Conservation (phyloP, 2,329 filamentous ascomycete species). For the Chrysosphaeria jannelii region DNA sequence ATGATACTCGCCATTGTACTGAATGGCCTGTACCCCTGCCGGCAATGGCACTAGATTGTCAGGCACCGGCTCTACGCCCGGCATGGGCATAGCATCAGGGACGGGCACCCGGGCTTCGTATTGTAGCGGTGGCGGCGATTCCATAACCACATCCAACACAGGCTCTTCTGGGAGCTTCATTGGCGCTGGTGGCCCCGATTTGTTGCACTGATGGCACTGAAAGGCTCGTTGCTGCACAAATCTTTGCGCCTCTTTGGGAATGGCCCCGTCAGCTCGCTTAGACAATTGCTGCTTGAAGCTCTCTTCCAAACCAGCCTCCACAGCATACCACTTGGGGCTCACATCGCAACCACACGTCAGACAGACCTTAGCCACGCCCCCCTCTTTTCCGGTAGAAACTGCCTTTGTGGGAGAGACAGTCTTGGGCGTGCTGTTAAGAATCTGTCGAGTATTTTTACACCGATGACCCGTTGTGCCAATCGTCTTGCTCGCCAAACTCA, state of each 20-base stretch:
- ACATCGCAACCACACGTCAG: constrained; percentile 36
- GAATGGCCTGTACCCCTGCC: no score
- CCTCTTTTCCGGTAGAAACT: constrained; percentile 6
- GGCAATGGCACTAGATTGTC: no score
- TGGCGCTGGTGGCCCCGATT: constrained; percentile 17
- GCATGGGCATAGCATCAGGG: no score
- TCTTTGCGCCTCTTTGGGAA: constrained; percentile 25
- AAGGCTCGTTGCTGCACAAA: constrained; percentile 29
- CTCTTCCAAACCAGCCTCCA: constrained; percentile 11
- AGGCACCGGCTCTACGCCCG: no score
- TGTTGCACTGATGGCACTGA: constrained; percentile 50
- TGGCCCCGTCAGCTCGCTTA: constrained; percentile 17
- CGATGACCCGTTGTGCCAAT: neutral
- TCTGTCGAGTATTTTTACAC: neutral
- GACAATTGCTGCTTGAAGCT: constrained; percentile 15
- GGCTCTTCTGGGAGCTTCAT: no score
- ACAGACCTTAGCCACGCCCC: constrained; percentile 25
- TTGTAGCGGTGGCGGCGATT: no score
- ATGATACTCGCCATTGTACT: no score
- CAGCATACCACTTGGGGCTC: constrained; percentile 44
- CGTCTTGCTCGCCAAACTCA: constrained; percentile 30
- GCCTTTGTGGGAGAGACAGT: constrained; percentile 3
- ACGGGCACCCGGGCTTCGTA: no score
- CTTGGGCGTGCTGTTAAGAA: neutral
- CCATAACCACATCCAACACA: no score